phyloP scores from a whole-genome alignment of 164 flowering plant genomes.

The Santalum album region DNA sequence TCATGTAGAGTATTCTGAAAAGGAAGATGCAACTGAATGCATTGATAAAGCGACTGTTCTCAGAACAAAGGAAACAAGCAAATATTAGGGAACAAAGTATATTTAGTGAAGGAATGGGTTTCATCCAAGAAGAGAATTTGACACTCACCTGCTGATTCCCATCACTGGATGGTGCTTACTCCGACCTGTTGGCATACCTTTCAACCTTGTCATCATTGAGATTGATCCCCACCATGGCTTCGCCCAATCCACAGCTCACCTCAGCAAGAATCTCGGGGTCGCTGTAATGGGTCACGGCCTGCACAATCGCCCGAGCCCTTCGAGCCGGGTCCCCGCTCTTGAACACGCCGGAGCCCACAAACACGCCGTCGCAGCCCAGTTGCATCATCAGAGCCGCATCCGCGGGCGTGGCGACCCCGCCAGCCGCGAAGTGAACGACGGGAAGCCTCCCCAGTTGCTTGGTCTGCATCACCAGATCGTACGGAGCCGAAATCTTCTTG shows the following conservation, averaged over 20 bases:
- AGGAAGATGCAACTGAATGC: no score
- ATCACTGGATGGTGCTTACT: no score
- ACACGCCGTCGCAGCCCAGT: slow-evolving; percentile 43
- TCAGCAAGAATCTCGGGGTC: slow-evolving; percentile 12
- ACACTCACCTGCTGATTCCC: no score
- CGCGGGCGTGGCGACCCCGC: slow-evolving; percentile 41
- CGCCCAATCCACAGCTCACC: slow-evolving; percentile 7
- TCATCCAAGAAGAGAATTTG: no score
- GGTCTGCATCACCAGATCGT: slow-evolving; percentile 38
- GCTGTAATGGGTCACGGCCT: slow-evolving; percentile 15
- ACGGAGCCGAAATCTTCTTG: slow-evolving; percentile 35
- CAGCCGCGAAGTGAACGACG: slow-evolving; percentile 42
- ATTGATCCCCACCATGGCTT: slow-evolving; percentile 3
- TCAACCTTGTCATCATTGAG: background rate
- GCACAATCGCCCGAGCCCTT: slow-evolving; percentile 20
- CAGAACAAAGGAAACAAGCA: no score
- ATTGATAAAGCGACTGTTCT: no score
- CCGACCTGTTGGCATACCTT: slow-evolving; percentile 1
- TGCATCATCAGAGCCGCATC: slow-evolving; percentile 52
- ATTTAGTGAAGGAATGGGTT: no score
- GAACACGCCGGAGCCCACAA: slow-evolving; percentile 42
- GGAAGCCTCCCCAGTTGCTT: slow-evolving; percentile 44
- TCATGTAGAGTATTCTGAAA: no score
- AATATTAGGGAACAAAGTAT: no score
- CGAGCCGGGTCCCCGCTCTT: slow-evolving; percentile 22